Percentiles rank a stretch among this genome's conserved stretches.
Evolutionary conservation across 2,329 filamentous ascomycete genomes (phyloP).

Genomic region (Fusarium keratoplasticum): DNA sequence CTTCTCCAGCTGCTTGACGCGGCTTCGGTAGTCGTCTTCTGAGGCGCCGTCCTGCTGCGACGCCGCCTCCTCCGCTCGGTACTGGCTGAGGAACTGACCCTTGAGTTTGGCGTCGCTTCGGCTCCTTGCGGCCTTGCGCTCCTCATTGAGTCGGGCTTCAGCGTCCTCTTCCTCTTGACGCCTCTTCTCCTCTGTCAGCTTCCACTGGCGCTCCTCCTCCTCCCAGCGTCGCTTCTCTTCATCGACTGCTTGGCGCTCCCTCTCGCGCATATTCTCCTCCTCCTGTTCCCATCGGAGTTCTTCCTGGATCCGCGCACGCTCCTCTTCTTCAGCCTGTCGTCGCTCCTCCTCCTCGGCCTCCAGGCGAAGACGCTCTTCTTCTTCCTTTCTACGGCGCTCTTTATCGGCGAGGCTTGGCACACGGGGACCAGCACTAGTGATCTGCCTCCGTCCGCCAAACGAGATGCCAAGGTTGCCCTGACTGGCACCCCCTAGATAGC

Average conservation of each 20-base stretch:
- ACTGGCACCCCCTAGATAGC: slow-evolving; percentile 97
- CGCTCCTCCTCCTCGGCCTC: slow-evolving; percentile 66
- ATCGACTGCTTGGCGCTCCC: slow-evolving; percentile 70
- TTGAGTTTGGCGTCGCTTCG: slow-evolving; percentile 77
- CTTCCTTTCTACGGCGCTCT: slow-evolving; percentile 73
- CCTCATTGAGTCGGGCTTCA: slow-evolving; percentile 73
- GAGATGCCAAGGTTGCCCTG: slow-evolving; percentile 95
- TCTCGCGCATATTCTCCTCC: slow-evolving; percentile 67
- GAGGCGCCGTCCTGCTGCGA: slow-evolving; percentile 45
- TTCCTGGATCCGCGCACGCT: slow-evolving; percentile 71
- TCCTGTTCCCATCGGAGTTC: slow-evolving; percentile 76
- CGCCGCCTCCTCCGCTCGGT: slow-evolving; percentile 73
- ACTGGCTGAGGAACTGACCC: slow-evolving; percentile 89
- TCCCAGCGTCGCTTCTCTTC: slow-evolving; percentile 81
- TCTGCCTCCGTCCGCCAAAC: slow-evolving; percentile 92
- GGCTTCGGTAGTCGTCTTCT: slow-evolving; percentile 66
- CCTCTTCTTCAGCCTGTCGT: slow-evolving; percentile 69
- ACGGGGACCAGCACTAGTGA: slow-evolving; percentile 82
- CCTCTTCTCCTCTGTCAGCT: slow-evolving; percentile 78
- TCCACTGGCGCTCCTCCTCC: slow-evolving; percentile 82
- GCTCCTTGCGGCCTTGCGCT: slow-evolving; percentile 71
- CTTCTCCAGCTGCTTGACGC: slow-evolving; percentile 84
- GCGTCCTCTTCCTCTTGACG: slow-evolving; percentile 79
- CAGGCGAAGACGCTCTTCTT: slow-evolving; percentile 68
- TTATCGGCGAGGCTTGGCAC: slow-evolving; percentile 89